These are phyloP conservation scores for Aphanomyces invadans DNA, from an alignment of 352 stramenopile genomes.

Conservation along the genomic window DNA sequence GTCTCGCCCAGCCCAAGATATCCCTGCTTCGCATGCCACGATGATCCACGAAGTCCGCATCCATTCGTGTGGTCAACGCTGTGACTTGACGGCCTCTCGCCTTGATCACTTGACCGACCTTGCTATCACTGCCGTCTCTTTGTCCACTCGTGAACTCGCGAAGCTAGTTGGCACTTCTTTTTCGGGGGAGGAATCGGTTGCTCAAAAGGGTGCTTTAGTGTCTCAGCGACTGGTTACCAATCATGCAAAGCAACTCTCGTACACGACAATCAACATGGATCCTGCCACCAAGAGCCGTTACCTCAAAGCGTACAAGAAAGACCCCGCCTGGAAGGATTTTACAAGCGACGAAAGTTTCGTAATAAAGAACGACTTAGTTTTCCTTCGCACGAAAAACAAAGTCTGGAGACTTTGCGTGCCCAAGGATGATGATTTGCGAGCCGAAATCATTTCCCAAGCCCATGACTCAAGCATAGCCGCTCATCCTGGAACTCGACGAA, in stretches of 20 bases:
- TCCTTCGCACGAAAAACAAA: conserved; percentile 5
- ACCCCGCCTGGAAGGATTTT: no score
- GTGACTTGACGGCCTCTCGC: not conserved
- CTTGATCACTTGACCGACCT: no score
- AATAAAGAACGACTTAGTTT: not conserved
- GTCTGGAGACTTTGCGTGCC: conserved; percentile 7
- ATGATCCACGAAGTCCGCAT: not conserved
- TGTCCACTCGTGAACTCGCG: no score
- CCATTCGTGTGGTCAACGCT: not conserved
- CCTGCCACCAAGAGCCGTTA: not conserved
- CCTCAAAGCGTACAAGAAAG: not conserved
- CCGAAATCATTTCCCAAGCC: not conserved
- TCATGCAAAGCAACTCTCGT: not conserved
- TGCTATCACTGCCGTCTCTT: no score
- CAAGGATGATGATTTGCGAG: not conserved
- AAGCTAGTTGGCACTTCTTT: no score
- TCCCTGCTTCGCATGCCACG: not conserved
- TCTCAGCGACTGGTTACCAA: not conserved
- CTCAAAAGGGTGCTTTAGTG: not conserved
- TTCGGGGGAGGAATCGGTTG: not conserved
- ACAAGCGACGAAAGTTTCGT: no score
- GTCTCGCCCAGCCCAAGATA: not conserved
- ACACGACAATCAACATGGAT: not conserved
- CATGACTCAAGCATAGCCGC: not conserved
- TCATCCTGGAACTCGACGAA: conserved; percentile 2